These are phyloP conservation scores for Diaporthe vaccinii DNA, from an alignment of 2,329 filamentous ascomycete species.

Conservation along the genomic window DNA sequence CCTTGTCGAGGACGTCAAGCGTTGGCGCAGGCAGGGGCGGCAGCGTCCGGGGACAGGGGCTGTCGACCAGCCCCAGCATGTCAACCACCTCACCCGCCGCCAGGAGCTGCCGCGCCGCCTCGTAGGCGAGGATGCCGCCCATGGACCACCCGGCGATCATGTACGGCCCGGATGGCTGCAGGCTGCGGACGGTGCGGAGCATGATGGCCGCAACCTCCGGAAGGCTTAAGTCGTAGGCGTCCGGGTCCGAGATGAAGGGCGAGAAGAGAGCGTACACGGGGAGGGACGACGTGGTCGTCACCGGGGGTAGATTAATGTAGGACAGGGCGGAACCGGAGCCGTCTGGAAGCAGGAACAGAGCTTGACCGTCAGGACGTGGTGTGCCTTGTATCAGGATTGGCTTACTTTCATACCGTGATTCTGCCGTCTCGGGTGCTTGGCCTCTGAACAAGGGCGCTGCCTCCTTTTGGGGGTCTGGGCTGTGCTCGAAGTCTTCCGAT, in stretches of 20 bases:
- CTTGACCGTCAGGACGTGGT: constrained; percentile 26
- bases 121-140: constrained; percentile 28
- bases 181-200: not conserved
- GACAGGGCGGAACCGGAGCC: constrained; percentile 34
- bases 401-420: constrained; percentile 24
- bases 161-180: constrained; percentile 19
- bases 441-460: not conserved
- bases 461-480: not conserved
- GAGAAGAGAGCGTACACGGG: constrained; percentile 20
- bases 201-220: not conserved
- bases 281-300: constrained; percentile 5
- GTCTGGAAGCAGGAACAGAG: constrained; percentile 32
- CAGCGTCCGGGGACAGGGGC: not conserved
- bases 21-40: not conserved
- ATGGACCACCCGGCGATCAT: constrained; percentile 20
- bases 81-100: not conserved
- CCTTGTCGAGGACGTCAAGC: constrained; percentile 50
- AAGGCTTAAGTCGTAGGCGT: constrained; percentile 6
- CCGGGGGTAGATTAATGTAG: constrained; percentile 10
- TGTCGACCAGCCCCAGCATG: constrained; percentile 15
- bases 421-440: not conserved
- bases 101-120: constrained; percentile 16
- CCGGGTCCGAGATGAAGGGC: constrained; percentile 18
- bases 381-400: constrained; percentile 30
- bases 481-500: not conserved